phyloP scores from a whole-genome alignment of 495 filamentous ascomycete genomes.

The Haplographium delicatum region DNA sequence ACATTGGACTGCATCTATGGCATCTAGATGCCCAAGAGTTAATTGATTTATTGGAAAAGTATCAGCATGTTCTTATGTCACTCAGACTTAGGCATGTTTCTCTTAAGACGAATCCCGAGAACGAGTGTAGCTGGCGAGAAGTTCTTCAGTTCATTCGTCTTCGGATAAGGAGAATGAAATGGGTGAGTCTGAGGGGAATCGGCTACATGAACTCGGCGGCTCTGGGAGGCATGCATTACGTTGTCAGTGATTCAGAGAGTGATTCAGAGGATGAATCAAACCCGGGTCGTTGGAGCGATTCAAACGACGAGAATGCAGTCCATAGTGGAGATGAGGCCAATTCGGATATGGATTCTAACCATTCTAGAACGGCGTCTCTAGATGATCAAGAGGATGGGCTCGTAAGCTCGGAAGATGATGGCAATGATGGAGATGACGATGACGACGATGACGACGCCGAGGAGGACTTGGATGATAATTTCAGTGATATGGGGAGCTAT shows the following conservation, averaged over 20 bases:
- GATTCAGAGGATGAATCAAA: slow-evolving; percentile 30
- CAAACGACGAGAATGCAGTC: slow-evolving; percentile 22
- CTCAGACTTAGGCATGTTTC: slow-evolving; percentile 53
- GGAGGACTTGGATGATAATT: slow-evolving; percentile 19
- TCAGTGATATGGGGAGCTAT: not conserved
- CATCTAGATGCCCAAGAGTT: slow-evolving; percentile 54
- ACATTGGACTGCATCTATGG: slow-evolving; percentile 64
- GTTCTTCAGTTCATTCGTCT: slow-evolving; percentile 51
- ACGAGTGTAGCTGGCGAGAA: slow-evolving; percentile 50
- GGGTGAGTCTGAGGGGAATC: slow-evolving; percentile 55
- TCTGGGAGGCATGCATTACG: slow-evolving; percentile 8
- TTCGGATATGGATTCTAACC: slow-evolving; percentile 1
- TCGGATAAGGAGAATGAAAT: slow-evolving; percentile 41
- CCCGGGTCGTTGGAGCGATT: slow-evolving; percentile 18
- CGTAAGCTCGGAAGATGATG: slow-evolving; percentile 9
- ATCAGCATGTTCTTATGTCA: slow-evolving; percentile 50
- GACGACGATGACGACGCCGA: slow-evolving; percentile 20
- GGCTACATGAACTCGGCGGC: slow-evolving; percentile 49
- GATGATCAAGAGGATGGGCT: slow-evolving; percentile 8
- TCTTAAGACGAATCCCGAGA: slow-evolving; percentile 42
- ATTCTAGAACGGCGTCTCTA: not conserved
- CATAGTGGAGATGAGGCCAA: slow-evolving; percentile 8
- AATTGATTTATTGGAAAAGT: slow-evolving; percentile 49
- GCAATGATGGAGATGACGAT: slow-evolving; percentile 17
- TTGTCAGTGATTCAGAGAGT: slow-evolving; percentile 23